These are phyloP conservation scores for Lagenidium sp. DNA, from an alignment of 352 stramenopile genomes.

Conservation along the genomic window DNA sequence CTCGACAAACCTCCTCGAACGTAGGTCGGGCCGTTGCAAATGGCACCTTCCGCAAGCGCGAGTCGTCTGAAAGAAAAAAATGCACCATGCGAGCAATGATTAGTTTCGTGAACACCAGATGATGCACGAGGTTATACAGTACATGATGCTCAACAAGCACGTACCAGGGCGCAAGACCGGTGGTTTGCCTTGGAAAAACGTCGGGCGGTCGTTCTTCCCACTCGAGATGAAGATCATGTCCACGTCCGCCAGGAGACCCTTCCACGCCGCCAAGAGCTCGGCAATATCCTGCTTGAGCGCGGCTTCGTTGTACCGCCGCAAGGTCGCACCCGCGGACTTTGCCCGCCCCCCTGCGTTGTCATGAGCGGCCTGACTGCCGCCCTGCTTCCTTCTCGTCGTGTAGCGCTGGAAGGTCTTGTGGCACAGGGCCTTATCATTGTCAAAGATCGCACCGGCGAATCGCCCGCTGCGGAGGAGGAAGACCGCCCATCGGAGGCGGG, in stretches of 20 bases:
- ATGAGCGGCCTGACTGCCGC: constrained; percentile 85
- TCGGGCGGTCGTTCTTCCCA: constrained; percentile 58
- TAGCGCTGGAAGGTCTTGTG: constrained; percentile 93
- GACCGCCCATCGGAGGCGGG: constrained; percentile 74
- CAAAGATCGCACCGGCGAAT: constrained; percentile 89
- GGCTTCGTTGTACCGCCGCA: constrained; percentile 90
- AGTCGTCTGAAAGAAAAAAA: constrained; percentile 44
- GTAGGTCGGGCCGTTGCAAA: constrained; percentile 83
- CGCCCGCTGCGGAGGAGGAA: constrained; percentile 88
- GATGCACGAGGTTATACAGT: too few species aligned
- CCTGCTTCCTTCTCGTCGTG: constrained; percentile 91
- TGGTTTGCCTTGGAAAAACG: constrained; percentile 77
- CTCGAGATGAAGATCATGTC: constrained; percentile 73
- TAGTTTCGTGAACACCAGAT: too few species aligned
- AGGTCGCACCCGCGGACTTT: constrained; percentile 89
- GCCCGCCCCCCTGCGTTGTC: constrained; percentile 78
- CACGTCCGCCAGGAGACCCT: constrained; percentile 28
- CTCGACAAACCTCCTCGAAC: constrained; percentile 77
- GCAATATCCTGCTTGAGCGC: constrained; percentile 87
- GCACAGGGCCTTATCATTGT: constrained; percentile 80
- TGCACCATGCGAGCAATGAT: too few species aligned
- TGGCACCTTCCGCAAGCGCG: constrained; percentile 64
- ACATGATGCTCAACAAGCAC: too few species aligned
- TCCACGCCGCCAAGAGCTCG: constrained; percentile 76
- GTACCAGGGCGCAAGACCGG: constrained; percentile 32